phyloP scores from a whole-genome alignment of 352 stramenopile genomes.

The Globisporangium spinosum region DNA sequence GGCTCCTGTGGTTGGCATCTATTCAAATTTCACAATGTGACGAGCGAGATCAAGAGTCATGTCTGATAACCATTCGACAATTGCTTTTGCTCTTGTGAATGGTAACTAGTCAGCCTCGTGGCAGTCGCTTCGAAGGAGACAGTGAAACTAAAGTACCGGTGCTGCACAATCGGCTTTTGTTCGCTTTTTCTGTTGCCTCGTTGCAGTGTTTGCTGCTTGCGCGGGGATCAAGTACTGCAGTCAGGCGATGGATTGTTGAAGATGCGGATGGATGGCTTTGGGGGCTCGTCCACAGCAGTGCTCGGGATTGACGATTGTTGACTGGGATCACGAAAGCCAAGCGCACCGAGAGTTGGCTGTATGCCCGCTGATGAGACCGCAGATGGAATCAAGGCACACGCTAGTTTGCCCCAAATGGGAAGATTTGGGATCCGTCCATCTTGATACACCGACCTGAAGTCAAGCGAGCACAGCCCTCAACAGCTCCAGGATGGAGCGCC shows the following conservation, averaged over 20 bases:
- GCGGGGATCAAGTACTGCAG: not conserved
- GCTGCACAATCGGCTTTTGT: not conserved
- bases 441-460: not conserved
- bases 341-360: not conserved
- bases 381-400: not conserved
- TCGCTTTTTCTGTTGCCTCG: not conserved
- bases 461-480: not conserved
- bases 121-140: not conserved
- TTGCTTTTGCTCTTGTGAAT: constrained; percentile 2
- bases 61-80: not conserved
- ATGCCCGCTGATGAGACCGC: not conserved
- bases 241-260: not conserved
- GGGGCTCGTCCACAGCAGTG: not conserved
- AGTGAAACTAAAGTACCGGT: not conserved
- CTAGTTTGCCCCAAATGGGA: not conserved
- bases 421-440: not conserved
- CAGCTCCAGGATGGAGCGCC: not conserved
- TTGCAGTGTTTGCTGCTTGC: not conserved
- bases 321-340: not conserved
- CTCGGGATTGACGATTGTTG: not conserved
- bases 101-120: not conserved
- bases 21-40: not conserved
- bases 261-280: not conserved
- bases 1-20: not conserved
- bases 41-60: not conserved